These are phyloP conservation scores for Fragilaria radians DNA, from an alignment of 108 stramenopile genomes.

Conservation along the genomic window DNA sequence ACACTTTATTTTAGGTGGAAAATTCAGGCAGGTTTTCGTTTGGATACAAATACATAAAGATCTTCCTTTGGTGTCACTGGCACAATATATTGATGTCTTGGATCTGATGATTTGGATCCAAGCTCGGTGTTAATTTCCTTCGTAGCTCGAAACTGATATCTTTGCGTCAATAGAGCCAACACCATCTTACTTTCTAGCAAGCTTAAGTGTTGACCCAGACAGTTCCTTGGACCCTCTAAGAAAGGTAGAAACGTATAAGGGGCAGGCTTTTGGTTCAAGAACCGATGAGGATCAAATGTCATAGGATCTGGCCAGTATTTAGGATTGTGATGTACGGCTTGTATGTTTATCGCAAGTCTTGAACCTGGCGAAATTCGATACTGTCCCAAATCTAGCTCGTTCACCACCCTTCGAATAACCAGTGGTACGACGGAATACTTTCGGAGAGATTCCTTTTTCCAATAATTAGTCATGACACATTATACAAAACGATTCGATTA, in stretches of 20 bases:
- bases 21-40: no score
- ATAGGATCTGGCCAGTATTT: conserved; percentile 11
- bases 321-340: conserved; percentile 8
- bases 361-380: conserved; percentile 1
- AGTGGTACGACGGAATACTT: conserved; percentile 8
- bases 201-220: conserved; percentile 7
- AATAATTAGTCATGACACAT: no score
- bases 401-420: conserved; percentile 2
- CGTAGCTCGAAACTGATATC: conserved; percentile 1
- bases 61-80: conserved; percentile 21
- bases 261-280: not conserved
- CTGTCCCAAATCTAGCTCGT: not conserved
- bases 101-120: conserved; percentile 11
- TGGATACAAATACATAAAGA: conserved; percentile 5
- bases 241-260: conserved; percentile 12
- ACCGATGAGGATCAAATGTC: conserved; percentile 6
- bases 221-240: conserved; percentile 10
- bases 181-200: conserved; percentile 13
- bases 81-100: conserved; percentile 23
- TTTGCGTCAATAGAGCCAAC: conserved; percentile 7
- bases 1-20: no score
- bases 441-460: conserved; percentile 10
- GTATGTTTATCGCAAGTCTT: conserved; percentile 3
- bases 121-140: conserved; percentile 10
- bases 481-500: no score